Evolutionary conservation across 345 rosid genomes (phyloP), one percentile per base, ranked within the genome.

Genomic region (Salix suchowensis): DNA sequence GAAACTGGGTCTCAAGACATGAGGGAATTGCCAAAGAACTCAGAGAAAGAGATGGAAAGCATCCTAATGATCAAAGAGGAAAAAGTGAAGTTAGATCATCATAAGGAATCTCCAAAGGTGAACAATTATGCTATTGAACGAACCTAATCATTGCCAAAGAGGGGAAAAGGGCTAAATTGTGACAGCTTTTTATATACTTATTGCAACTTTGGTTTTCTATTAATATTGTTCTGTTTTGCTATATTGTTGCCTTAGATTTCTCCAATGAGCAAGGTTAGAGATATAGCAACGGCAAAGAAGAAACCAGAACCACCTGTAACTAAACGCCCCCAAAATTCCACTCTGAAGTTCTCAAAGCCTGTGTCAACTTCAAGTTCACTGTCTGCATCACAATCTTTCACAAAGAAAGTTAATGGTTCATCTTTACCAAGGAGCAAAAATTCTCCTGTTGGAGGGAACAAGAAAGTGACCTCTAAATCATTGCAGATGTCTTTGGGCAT

Each of bases 391-490:
- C 75, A 68, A 28, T 77, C 88, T 76, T 82, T 85, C 8, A 19
- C 75, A 18, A 88, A 82, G 87, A 87, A 78, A 40, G 86, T 67
- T 55, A 82, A 40, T 40, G 71, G 68, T 65, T 85, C 88, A 12
- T 76, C 82, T 44, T 67, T 66, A 66, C 68, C 80, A 58, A 87
- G 81, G 85, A 78, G 79, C 69, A 89, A 79, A 79, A 83, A 67
- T 65, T 52, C 80, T 44, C 68, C 80, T 9, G 61, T 76, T 14
- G 85, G 50, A 69, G 87, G 75, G 73, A 79, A 76, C 82, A 92
- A 88, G 87, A 88, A 87, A 84, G 84, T 84, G 48, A 83, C 87
- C 80, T 87, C 98, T 42, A 92, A 85, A 85, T 89, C 97, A 72
- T 86, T 91, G 88, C 93, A 90, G 78, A 81, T 86, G 82, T 91